A percentile compares a stretch with the other conserved stretches of the same genome.
Conservation (phyloP, 495 filamentous ascomycete genomes). For the Aspergillus campestris region DNA sequence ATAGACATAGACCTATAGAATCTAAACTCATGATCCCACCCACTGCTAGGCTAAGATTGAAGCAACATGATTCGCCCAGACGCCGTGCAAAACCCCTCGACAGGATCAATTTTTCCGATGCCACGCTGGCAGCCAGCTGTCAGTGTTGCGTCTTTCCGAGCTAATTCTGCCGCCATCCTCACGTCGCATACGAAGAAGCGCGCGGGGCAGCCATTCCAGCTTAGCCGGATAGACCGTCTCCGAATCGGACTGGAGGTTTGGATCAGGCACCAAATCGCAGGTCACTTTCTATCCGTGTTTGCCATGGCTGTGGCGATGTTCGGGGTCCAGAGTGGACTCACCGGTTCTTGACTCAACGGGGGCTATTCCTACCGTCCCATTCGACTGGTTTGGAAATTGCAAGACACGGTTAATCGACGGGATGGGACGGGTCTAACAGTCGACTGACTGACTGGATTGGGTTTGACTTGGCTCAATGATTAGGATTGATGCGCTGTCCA, state of each 20-base stretch:
- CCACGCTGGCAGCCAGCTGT: constrained; percentile 26
- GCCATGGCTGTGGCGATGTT: constrained; percentile 1
- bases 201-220: constrained; percentile 7
- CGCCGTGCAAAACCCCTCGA: too few species aligned
- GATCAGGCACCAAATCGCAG: constrained; percentile 7
- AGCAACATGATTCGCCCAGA: too few species aligned
- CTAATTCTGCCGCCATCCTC: constrained; percentile 10
- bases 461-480: too few species aligned
- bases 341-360: constrained; percentile 6
- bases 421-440: neutral
- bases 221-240: constrained; percentile 6
- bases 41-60: too few species aligned
- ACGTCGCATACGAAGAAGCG: constrained; percentile 9
- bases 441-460: too few species aligned
- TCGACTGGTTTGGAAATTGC: constrained; percentile 15
- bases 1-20: too few species aligned
- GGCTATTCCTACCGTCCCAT: constrained; percentile 12
- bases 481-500: constrained; percentile 16
- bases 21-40: too few species aligned
- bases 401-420: constrained; percentile 14
- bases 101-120: neutral
- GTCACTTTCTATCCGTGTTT: constrained; percentile 1
- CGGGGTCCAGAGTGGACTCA: constrained; percentile 4
- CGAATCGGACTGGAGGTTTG: neutral
- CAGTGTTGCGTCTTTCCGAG: constrained; percentile 9